Percentiles rank a stretch among this genome's conserved stretches.
These are phyloP conservation scores for Phalaenopsis equestris DNA, from an alignment of 106 monocot genomes.

Conservation along the genomic window DNA sequence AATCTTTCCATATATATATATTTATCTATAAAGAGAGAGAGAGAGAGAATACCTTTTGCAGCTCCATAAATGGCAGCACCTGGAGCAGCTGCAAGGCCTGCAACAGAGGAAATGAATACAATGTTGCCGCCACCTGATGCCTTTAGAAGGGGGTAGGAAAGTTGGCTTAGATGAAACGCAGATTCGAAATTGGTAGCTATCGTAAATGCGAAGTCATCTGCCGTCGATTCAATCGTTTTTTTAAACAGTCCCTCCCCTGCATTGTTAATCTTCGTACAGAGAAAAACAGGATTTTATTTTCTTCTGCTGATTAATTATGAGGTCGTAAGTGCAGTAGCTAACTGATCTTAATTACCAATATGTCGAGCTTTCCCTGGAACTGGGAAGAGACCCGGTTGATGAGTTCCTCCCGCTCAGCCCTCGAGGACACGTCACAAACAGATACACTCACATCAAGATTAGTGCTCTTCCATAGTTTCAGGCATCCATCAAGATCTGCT, in stretches of 20 bases:
- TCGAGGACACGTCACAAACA: conserved; percentile 38
- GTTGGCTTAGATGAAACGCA: conserved; percentile 13
- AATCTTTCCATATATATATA: no score
- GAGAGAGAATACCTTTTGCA: conserved; percentile 10
- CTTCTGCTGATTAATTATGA: no score
- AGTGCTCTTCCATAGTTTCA: conserved; percentile 33
- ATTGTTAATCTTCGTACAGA: conserved; percentile 7
- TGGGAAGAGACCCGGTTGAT: conserved; percentile 18
- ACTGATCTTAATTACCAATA: conserved; percentile 42
- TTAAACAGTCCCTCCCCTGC: not conserved
- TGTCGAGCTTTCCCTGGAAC: conserved; percentile 70
- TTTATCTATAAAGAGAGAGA: no score
- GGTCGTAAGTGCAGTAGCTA: no score
- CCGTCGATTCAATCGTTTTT: not conserved
- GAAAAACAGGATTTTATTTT: no score
- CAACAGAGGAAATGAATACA: conserved; percentile 17
- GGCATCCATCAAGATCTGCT: conserved; percentile 36
- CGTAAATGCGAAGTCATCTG: conserved; percentile 1
- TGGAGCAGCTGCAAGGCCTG: not conserved
- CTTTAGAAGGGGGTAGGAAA: conserved; percentile 21
- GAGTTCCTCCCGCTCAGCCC: conserved; percentile 30
- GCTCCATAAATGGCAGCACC: not conserved
- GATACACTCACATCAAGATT: conserved; percentile 53
- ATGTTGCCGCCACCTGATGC: conserved; percentile 15
- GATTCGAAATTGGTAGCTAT: conserved; percentile 28